Conservation (phyloP, 2,329 filamentous ascomycete genomes). For the Simplicillium aogashimaense region DNA sequence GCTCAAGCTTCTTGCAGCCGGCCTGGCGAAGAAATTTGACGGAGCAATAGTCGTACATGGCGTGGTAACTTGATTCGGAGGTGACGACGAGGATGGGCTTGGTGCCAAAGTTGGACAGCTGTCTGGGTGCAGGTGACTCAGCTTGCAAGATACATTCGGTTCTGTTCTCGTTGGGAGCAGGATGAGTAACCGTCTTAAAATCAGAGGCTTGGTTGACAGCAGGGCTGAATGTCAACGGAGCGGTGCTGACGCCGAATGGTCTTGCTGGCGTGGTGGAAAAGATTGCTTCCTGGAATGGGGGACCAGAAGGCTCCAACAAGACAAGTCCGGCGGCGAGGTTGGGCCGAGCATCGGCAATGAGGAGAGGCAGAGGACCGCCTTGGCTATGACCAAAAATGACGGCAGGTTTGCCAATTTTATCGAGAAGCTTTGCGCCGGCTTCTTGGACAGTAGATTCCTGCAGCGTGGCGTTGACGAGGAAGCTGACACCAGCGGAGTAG, state of each 20-base stretch:
- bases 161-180: constrained; percentile 6
- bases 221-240: constrained; percentile 37
- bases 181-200: constrained; percentile 20
- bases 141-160: constrained; percentile 22
- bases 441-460: constrained; percentile 25
- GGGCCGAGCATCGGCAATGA: constrained; percentile 31
- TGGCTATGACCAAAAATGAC: constrained; percentile 34
- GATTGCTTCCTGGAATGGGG: constrained; percentile 33
- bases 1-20: constrained; percentile 21
- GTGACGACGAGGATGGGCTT: constrained; percentile 29
- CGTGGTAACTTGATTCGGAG: constrained; percentile 32
- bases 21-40: constrained; percentile 31
- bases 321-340: constrained; percentile 29
- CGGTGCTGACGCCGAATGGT: constrained; percentile 35
- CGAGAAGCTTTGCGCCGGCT: constrained; percentile 30
- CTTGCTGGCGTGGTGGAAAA: constrained; percentile 22
- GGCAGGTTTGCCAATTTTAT: constrained; percentile 28
- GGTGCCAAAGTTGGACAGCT: constrained; percentile 22
- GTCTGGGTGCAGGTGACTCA: constrained; percentile 19
- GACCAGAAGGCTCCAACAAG: constrained; percentile 34
- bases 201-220: constrained; percentile 21
- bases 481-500: constrained; percentile 28
- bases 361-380: constrained; percentile 29
- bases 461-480: constrained; percentile 18
- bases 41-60: constrained; percentile 33